Conservation (phyloP, 2,329 filamentous ascomycete genomes). For the Colletotrichum navitas region DNA sequence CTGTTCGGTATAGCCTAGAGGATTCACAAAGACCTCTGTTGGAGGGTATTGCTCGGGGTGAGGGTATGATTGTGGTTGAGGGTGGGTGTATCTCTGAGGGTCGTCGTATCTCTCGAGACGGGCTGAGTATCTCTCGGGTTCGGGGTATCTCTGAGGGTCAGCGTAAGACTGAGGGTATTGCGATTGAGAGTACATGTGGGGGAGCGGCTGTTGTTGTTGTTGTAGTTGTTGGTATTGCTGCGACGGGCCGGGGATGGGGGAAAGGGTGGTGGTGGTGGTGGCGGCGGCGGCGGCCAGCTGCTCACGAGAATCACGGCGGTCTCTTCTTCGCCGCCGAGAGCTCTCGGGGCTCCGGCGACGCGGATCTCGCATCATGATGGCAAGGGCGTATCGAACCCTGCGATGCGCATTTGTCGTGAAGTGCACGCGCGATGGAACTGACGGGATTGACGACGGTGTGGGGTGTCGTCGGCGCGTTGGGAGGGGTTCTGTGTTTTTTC, state of each 20-base stretch:
- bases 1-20: slow-evolving; percentile 24
- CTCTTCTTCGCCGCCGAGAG: slow-evolving; percentile 61
- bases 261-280: slow-evolving; percentile 10
- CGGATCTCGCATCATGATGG: slow-evolving; percentile 66
- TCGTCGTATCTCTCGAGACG: slow-evolving; percentile 30
- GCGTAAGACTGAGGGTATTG: slow-evolving; percentile 44
- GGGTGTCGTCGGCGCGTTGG: slow-evolving; percentile 11
- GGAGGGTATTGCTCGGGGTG: slow-evolving; percentile 33
- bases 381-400: slow-evolving; percentile 40
- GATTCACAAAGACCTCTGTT: slow-evolving; percentile 21
- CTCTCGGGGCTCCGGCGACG: slow-evolving; percentile 69
- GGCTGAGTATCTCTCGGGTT: slow-evolving; percentile 23
- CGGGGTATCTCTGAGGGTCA: slow-evolving; percentile 42
- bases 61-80: slow-evolving; percentile 40
- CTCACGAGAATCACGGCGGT: slow-evolving; percentile 41
- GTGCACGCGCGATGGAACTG: slow-evolving; percentile 11
- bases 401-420: slow-evolving; percentile 38
- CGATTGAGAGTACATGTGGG: slow-evolving; percentile 42
- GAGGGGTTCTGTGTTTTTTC: neutral
- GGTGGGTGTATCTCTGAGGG: slow-evolving; percentile 35
- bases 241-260: slow-evolving; percentile 33
- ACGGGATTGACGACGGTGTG: neutral
- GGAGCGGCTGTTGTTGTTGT: slow-evolving; percentile 18
- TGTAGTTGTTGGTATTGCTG: slow-evolving; percentile 23
- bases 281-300: slow-evolving; percentile 20